Evolutionary conservation across 768 basidiomycete species (phyloP).

Genomic region (Daedaleopsis nitida): DNA sequence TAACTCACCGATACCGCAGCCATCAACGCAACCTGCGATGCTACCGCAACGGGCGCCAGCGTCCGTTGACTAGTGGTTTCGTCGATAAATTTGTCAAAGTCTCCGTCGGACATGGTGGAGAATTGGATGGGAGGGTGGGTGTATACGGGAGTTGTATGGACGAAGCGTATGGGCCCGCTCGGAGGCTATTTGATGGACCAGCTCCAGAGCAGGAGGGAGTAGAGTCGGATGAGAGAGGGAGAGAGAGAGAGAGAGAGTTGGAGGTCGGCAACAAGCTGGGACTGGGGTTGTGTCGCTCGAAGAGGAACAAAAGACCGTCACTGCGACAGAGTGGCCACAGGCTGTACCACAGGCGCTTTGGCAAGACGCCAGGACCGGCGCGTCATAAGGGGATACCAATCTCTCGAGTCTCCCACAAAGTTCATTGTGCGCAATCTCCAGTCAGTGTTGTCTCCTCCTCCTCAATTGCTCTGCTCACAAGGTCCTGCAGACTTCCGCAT

Average conservation of each 20-base stretch:
- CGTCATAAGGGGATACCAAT: no score
- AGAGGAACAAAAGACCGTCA: constrained; percentile 6
- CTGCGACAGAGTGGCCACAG: neutral
- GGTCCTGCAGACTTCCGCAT: no score
- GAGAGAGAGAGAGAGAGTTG: neutral
- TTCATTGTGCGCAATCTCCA: no score
- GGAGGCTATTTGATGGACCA: neutral
- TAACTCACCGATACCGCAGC: constrained; percentile 64
- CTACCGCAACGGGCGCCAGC: constrained; percentile 81
- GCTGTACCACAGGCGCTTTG: no score
- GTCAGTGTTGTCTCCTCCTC: no score
- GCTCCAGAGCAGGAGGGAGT: neutral
- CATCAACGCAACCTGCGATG: constrained; percentile 78
- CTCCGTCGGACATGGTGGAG: constrained; percentile 23
- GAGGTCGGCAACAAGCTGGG: neutral
- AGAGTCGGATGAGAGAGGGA: neutral
- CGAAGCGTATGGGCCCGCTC: constrained; percentile 14
- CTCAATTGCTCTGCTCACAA: no score
- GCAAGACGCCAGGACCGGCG: no score
- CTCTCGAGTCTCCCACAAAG: no score
- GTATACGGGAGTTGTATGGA: neutral
- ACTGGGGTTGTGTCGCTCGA: neutral
- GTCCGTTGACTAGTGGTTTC: constrained; percentile 45
- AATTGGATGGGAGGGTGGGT: neutral
- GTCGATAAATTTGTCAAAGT: constrained; percentile 27